phyloP scores from a whole-genome alignment of 2,329 filamentous ascomycete species.

The Aspergillus neoniger region DNA sequence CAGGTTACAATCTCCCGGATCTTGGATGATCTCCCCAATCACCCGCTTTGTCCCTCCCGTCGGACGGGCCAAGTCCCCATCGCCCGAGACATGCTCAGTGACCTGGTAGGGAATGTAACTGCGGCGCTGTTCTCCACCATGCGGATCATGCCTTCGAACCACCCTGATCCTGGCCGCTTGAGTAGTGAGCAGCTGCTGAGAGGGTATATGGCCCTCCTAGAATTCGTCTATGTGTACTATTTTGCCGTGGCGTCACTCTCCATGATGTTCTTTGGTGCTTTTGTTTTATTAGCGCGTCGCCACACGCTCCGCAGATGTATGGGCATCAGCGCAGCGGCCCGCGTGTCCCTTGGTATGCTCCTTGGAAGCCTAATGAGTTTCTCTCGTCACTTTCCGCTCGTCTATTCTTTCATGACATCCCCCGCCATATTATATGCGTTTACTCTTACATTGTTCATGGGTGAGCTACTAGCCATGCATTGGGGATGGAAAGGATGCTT shows the following conservation, averaged over 20 bases:
- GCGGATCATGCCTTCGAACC: conserved; percentile 38
- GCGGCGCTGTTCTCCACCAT: conserved; percentile 45
- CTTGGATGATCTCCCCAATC: conserved; percentile 32
- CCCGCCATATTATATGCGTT: conserved; percentile 42
- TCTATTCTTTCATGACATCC: conserved; percentile 44
- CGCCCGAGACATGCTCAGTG: conserved; percentile 31
- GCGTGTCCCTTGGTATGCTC: conserved; percentile 32
- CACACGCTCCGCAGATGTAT: conserved; percentile 26
- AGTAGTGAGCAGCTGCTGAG: conserved; percentile 35
- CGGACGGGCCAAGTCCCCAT: conserved; percentile 24
- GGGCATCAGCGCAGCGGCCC: conserved; percentile 30
- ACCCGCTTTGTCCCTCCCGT: conserved; percentile 32
- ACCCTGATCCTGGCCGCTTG: conserved; percentile 28
- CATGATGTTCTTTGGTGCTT: conserved; percentile 40
- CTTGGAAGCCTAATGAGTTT: conserved; percentile 35
- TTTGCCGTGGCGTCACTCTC: conserved; percentile 39
- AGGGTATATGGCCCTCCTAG: conserved; percentile 41
- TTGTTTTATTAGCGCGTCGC: conserved; percentile 32
- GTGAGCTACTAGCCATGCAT: conserved; percentile 23
- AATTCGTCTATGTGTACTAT: conserved; percentile 45
- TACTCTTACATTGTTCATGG: conserved; percentile 33
- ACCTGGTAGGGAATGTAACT: conserved; percentile 44
- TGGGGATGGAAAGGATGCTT: background rate
- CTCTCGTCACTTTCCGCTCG: conserved; percentile 34
- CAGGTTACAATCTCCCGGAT: conserved; percentile 36